phyloP scores from a whole-genome alignment of 768 basidiomycete species.

The Russula sp. region DNA sequence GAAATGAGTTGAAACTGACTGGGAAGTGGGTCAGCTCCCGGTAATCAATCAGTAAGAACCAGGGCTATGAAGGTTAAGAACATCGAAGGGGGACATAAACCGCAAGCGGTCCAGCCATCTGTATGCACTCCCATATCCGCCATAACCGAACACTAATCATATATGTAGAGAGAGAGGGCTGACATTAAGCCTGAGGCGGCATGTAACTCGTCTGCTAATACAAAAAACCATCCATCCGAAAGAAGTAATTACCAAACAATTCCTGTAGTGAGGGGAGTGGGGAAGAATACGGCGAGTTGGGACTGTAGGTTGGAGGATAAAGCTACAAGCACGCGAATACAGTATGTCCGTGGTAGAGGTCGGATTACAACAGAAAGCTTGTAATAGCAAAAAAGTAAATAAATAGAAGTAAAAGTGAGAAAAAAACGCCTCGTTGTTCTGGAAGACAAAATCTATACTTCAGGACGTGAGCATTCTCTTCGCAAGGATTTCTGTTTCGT shows the following conservation, averaged over 20 bases:
- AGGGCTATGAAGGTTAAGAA: too few species aligned
- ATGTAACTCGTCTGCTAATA: not conserved
- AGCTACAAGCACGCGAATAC: conserved; percentile 12
- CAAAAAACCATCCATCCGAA: not conserved
- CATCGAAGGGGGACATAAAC: too few species aligned
- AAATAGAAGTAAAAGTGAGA: not conserved
- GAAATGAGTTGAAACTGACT: too few species aligned
- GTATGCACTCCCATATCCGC: too few species aligned
- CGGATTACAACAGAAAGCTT: not conserved
- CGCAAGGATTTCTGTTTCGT: conserved; percentile 11
- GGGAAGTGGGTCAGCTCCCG: too few species aligned
- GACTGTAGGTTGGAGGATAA: too few species aligned
- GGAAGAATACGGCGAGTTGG: not conserved
- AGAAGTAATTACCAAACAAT: not conserved
- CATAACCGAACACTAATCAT: too few species aligned
- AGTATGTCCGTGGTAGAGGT: not conserved
- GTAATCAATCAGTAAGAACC: too few species aligned
- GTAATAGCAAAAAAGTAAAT: not conserved
- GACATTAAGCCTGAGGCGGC: not conserved
- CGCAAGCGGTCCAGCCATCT: too few species aligned
- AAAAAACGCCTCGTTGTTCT: not conserved
- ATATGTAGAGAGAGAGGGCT: not conserved
- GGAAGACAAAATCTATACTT: conserved; percentile 5
- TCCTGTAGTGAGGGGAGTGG: not conserved
- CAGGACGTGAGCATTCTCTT: conserved; percentile 15